Conservation (phyloP, 495 filamentous ascomycete species). For the Aspergillus sparsus region DNA sequence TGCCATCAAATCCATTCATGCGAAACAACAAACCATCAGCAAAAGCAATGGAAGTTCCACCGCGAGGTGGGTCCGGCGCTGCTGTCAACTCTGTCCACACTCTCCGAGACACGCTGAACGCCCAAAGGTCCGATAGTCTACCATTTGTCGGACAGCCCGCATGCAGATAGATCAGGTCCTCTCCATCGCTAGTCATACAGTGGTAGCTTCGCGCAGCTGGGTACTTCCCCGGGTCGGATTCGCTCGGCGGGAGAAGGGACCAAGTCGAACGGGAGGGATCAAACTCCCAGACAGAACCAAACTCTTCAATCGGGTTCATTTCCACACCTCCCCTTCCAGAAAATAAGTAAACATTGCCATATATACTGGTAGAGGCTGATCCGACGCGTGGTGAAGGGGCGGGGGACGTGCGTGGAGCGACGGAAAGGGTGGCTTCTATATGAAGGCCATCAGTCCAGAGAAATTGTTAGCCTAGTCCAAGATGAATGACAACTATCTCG, state of each 20-base stretch:
- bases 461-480: not conserved
- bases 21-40: conserved; percentile 60
- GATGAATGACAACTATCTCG: not conserved
- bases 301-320: conserved; percentile 56
- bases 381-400: conserved; percentile 52
- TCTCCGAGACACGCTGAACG: conserved; percentile 59
- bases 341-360: conserved; percentile 55
- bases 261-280: conserved; percentile 27
- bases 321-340: conserved; percentile 55
- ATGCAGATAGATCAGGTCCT: conserved; percentile 64
- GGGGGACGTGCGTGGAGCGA: not conserved
- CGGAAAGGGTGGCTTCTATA: conserved; percentile 9
- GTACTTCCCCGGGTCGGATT: conserved; percentile 9
- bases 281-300: conserved; percentile 52
- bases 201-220: conserved; percentile 54
- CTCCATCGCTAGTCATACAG: conserved; percentile 46
- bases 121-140: conserved; percentile 68
- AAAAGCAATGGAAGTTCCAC: conserved; percentile 64
- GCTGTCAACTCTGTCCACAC: conserved; percentile 63
- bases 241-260: conserved; percentile 7
- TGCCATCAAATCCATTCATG: conserved; percentile 73
- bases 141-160: conserved; percentile 65
- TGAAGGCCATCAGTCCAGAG: not conserved
- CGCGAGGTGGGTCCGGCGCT: conserved; percentile 61
- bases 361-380: conserved; percentile 42